These are phyloP conservation scores for Hypomyces perniciosus DNA, from an alignment of 2,329 filamentous ascomycete species.

Conservation along the genomic window DNA sequence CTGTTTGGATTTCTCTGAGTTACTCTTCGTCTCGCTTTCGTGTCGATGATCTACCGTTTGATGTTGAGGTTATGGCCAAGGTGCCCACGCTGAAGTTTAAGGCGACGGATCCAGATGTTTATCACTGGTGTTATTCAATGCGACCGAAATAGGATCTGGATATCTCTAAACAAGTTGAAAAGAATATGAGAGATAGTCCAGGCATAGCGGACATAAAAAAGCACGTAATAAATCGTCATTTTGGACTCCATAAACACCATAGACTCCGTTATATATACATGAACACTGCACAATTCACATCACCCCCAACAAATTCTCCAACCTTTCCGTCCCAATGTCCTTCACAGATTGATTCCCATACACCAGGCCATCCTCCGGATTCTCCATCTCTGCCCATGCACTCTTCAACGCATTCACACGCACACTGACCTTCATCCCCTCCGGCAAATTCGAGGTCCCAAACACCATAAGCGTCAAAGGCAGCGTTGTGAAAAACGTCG, in stretches of 20 bases:
- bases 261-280: no score
- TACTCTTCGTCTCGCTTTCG: slow-evolving; percentile 39
- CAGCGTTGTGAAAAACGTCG: slow-evolving; percentile 24
- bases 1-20: slow-evolving; percentile 43
- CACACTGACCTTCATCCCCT: slow-evolving; percentile 17
- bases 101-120: slow-evolving; percentile 41
- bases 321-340: background rate
- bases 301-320: slow-evolving; percentile 5
- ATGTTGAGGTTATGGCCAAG: slow-evolving; percentile 36
- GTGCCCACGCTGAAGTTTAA: slow-evolving; percentile 36
- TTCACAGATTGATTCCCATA: slow-evolving; percentile 7
- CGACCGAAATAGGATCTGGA: slow-evolving; percentile 22
- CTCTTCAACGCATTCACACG: slow-evolving; percentile 22
- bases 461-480: slow-evolving; percentile 21
- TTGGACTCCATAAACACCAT: no score
- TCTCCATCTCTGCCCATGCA: slow-evolving; percentile 17
- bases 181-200: background rate
- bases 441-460: slow-evolving; percentile 16
- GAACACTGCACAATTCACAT: background rate
- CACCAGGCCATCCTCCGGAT: slow-evolving; percentile 2
- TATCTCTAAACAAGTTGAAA: background rate
- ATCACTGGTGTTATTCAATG: slow-evolving; percentile 40
- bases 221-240: no score
- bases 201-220: no score
- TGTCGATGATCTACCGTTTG: slow-evolving; percentile 32